Evolutionary conservation across 129 eudicot species (phyloP), one percentile per base, ranked within the genome.

Genomic region (Chrysanthemum lavandulifolium): DNA sequence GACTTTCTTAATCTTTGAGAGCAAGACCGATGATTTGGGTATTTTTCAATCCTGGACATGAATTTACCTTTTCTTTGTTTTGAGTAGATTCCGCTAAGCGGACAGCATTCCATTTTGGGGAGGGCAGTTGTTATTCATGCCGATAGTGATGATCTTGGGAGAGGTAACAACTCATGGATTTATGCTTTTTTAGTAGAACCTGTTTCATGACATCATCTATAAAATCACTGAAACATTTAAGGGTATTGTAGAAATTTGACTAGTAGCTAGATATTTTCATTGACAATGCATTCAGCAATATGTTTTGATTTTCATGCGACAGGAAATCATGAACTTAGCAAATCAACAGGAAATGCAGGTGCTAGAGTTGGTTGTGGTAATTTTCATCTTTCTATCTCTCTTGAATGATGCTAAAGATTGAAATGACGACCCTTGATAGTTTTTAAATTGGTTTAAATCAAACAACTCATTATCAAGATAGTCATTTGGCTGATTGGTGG

Each of bases 41-140:
- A 6, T 54, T 9, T 53, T 72, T 40, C 13, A 10, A 63, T 72
- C 19, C 0, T 50, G 16, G 51, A 40, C 43, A 40, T 31, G 13
- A 62, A 36, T 18, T 63, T 31, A 19, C 3, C 2, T 57, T 23
- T 10, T 68, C 14, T 58, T 68, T 66, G 47, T 62, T 23, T 16
- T 69, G 69, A 73, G 43, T 55, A 94, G 99, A 90, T 94, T 81
- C 97, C 93, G 3, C 57, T 94, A 52, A 90, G 81, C 23, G 99
- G 99, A 67, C 75, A 73, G 54, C 79, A 94, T 79, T 94, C 99
- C 36, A 94, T 94, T 51, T 75, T 90, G 86, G 97, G 99, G 61
- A 90, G 99, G 80, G 97, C 99, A 29, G 97, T 94, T 57, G 97
- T 94, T 74, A 89, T 94, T 65, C 97, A 94, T 84, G 99, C 99